Evolutionary conservation across 805 yeast species (phyloP).

Genomic region (Blastobotrys peoriensis): DNA sequence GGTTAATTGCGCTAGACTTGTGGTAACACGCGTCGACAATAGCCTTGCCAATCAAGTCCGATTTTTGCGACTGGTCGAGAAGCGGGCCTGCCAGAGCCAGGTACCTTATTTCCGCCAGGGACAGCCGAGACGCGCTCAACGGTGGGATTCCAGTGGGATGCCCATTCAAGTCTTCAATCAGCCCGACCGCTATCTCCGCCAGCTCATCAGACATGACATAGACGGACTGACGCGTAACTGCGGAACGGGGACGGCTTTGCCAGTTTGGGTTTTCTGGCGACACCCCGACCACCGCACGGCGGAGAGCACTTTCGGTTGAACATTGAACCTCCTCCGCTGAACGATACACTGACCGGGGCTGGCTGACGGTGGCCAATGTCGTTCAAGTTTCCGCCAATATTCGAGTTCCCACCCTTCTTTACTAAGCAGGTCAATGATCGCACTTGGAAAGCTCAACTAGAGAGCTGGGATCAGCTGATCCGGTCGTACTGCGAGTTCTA

Average conservation of each 20-base stretch:
- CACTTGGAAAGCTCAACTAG: slow-evolving; percentile 68
- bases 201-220: too few species aligned
- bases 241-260: too few species aligned
- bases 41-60: not conserved
- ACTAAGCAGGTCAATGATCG: slow-evolving; percentile 83
- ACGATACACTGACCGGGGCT: too few species aligned
- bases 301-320: too few species aligned
- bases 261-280: too few species aligned
- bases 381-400: slow-evolving; percentile 44
- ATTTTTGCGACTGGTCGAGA: not conserved
- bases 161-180: not conserved
- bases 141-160: not conserved
- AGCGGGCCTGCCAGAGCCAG: not conserved
- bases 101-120: not conserved
- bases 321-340: too few species aligned
- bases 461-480: slow-evolving; percentile 69
- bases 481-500: slow-evolving; percentile 53
- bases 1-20: too few species aligned
- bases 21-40: not conserved
- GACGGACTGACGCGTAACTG: too few species aligned
- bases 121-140: not conserved
- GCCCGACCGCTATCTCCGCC: not conserved
- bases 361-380: too few species aligned
- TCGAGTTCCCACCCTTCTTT: slow-evolving; percentile 83
- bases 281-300: too few species aligned